Evolutionary conservation across 2,329 filamentous ascomycete genomes (phyloP).

Genomic region (Alternaria hordeiaustralica): DNA sequence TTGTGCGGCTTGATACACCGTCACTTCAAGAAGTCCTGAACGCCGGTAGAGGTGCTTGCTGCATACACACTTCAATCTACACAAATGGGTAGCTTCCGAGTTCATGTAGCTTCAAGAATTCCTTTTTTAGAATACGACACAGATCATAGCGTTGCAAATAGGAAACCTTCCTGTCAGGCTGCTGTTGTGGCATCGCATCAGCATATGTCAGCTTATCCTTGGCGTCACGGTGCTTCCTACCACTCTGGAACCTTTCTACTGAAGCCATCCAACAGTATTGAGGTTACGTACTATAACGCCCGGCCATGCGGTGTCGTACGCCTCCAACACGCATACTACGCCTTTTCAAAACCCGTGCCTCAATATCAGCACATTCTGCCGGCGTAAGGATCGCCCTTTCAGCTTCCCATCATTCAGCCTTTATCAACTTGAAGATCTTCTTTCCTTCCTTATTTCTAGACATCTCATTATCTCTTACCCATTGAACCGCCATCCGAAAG

Average conservation of each 20-base stretch:
- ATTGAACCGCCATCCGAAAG: not conserved
- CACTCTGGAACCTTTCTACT: not conserved
- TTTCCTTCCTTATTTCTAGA: not conserved
- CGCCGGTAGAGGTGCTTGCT: rapidly evolving
- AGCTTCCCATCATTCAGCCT: not conserved
- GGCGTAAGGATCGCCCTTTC: not conserved
- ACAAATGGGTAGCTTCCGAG: not conserved
- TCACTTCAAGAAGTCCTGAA: slow-evolving; percentile 26
- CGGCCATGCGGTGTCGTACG: not conserved
- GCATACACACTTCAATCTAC: not conserved
- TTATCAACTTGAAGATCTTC: not conserved
- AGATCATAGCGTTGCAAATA: not conserved
- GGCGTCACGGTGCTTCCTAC: not conserved
- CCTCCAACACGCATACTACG: not conserved
- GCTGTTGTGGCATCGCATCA: not conserved
- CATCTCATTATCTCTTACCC: not conserved
- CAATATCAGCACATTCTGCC: not conserved
- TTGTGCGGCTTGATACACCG: slow-evolving; percentile 72
- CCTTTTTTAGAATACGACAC: not conserved
- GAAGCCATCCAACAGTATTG: not conserved
- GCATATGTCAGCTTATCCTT: not conserved
- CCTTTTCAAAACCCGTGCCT: not conserved
- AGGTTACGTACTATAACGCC: not conserved
- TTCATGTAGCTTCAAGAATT: not conserved
- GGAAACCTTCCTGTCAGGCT: not conserved